Base-by-base conservation (phyloP, 345 rosid species). In the Eucalyptus erythrocorys region DNA sequence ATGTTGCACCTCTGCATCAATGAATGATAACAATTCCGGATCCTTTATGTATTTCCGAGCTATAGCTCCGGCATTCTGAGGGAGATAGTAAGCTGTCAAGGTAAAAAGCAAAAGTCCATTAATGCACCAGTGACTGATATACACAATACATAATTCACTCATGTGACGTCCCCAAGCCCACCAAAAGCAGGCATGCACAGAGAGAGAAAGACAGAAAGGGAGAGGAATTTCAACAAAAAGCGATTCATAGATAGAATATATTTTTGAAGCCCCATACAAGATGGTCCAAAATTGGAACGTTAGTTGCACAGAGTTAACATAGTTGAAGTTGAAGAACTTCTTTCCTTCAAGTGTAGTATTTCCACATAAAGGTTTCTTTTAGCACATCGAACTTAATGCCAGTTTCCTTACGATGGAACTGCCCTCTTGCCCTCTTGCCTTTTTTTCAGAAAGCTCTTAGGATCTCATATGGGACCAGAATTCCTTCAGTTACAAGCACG, bases 41-140 rank as follows among this genome's bases (percentile, higher is more conserved):
- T 98, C 99, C 93, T 95, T 96, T 88, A 96, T 91, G 92, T 93
- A 97, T 93, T 94, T 98, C 71, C 95, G 94, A 91, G 99, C 99
- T 88, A 96, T 94, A 92, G 89, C 97, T 90, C 99, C 98, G 88
- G 98, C 97, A 91, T 96, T 98, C 90, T 96, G 98, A 15, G 99
- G 99, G 32, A 98, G 91, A 92, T 96, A 95, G 91, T 94, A 97
- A 84, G 99, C 98, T 96, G 94, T 88, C 90, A 17, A 71, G 26
- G 68, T 66, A 19, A 76, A 26, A 87, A n/a, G 48, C 71, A 22
- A 5, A 87, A n/a, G 48, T 37, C 34, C 22, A 87, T 68, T 3
- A 76, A 48, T 40, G 71, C 49, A 47, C 45, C 66, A 87, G 51
- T 24, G 49, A 16, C n/a, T 32, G 27, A 66, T 24, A 27, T 34